Conservation (phyloP, 2,329 filamentous ascomycete species). For the Aspergillus cejpii region DNA sequence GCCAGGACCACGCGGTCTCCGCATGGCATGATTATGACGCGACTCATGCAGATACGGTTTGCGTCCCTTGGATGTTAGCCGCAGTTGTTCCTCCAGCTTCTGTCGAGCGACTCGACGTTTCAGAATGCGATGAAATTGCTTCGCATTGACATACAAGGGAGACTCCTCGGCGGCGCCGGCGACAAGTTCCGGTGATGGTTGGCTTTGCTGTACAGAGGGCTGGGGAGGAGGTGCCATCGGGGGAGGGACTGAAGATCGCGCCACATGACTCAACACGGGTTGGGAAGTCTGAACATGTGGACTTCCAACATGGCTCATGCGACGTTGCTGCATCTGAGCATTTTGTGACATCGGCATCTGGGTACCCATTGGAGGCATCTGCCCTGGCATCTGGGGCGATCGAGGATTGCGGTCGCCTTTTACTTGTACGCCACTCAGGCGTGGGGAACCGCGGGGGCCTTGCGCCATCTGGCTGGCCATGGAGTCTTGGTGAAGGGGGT, state of each 20-base stretch:
- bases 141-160: conserved; percentile 94
- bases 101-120: conserved; percentile 91
- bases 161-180: conserved; percentile 73
- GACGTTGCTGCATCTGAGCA: conserved; percentile 56
- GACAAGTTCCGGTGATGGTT: conserved; percentile 73
- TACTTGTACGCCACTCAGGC: conserved; percentile 60
- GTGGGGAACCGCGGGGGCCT: conserved; percentile 61
- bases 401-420: conserved; percentile 70
- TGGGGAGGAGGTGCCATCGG: conserved; percentile 49
- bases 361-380: conserved; percentile 46
- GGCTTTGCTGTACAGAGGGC: conserved; percentile 58
- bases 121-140: conserved; percentile 95
- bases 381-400: conserved; percentile 65
- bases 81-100: conserved; percentile 83
- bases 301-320: conserved; percentile 70
- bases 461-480: conserved; percentile 55
- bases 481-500: conserved; percentile 65
- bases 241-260: conserved; percentile 47
- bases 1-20: conserved; percentile 83
- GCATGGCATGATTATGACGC: conserved; percentile 96
- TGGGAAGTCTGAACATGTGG: conserved; percentile 67
- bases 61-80: conserved; percentile 86
- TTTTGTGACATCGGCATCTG: conserved; percentile 49
- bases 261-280: conserved; percentile 65
- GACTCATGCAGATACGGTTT: conserved; percentile 98